Percentiles rank a stretch among this genome's conserved stretches.
Conservation (phyloP, 2,329 filamentous ascomycete species). For the Xylariaceae sp. region DNA sequence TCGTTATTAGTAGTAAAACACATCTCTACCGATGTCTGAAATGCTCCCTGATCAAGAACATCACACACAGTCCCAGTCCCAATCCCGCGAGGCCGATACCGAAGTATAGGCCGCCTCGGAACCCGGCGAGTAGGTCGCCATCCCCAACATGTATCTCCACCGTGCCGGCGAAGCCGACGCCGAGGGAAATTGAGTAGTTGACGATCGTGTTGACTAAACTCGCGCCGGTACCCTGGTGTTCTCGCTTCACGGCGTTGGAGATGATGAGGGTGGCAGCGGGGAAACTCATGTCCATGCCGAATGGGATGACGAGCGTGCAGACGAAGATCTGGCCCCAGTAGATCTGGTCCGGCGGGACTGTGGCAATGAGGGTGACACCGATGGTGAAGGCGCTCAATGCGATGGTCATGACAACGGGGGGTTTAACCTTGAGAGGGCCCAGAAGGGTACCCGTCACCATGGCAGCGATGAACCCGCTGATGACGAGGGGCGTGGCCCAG, state of each 20-base stretch:
- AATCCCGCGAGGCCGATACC: slow-evolving; percentile 23
- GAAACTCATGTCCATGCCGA: slow-evolving; percentile 53
- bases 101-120: slow-evolving; percentile 27
- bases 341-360: slow-evolving; percentile 41
- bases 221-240: slow-evolving; percentile 32
- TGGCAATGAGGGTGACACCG: slow-evolving; percentile 25
- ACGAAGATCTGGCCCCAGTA: slow-evolving; percentile 53
- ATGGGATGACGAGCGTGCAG: slow-evolving; percentile 42
- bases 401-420: slow-evolving; percentile 26
- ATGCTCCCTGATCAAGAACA: slow-evolving; percentile 20
- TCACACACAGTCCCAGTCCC: slow-evolving; percentile 22
- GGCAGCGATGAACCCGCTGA: slow-evolving; percentile 32
- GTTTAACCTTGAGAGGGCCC: slow-evolving; percentile 23
- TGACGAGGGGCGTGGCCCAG: slow-evolving; percentile 31
- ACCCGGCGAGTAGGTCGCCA: slow-evolving; percentile 25
- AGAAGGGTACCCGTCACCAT: slow-evolving; percentile 25
- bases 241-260: slow-evolving; percentile 35
- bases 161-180: slow-evolving; percentile 50
- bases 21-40: slow-evolving; percentile 4
- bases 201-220: slow-evolving; percentile 51
- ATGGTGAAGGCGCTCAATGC: slow-evolving; percentile 27
- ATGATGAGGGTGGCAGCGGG: slow-evolving; percentile 49
- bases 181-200: slow-evolving; percentile 53
- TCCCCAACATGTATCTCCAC: slow-evolving; percentile 27
- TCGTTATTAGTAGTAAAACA: too few relatives aligned